A percentile compares a stretch with the other conserved stretches of the same genome.
Conservation (phyloP, 2,329 filamentous ascomycete species). For the Phialocephala sp. region DNA sequence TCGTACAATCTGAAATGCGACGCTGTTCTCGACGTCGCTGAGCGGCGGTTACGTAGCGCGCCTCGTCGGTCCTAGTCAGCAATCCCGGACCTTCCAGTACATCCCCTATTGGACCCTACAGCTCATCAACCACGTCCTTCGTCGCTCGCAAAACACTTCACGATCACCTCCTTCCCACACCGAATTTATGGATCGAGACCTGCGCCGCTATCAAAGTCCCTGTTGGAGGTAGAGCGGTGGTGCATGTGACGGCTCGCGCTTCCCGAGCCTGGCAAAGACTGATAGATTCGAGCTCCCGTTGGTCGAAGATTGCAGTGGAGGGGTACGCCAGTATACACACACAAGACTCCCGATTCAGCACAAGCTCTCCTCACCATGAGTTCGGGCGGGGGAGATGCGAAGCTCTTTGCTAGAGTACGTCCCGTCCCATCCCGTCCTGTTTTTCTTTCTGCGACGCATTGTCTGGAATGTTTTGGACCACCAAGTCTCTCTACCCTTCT, state of each 20-base stretch:
- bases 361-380: conserved; percentile 39
- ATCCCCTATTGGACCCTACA: conserved; percentile 27
- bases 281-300: conserved; percentile 36
- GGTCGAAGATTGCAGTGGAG: conserved; percentile 37
- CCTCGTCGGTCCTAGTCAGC: conserved; percentile 18
- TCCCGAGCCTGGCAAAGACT: conserved; percentile 30
- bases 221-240: conserved; percentile 35
- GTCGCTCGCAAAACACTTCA: conserved; percentile 14
- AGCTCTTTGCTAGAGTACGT: conserved; percentile 97
- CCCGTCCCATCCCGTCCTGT: conserved; percentile 35
- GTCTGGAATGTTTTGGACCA: neutral
- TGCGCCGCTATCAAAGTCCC: conserved; percentile 27
- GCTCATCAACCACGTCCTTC: conserved; percentile 23
- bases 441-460: conserved; percentile 20
- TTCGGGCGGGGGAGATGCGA: conserved; percentile 86
- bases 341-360: conserved; percentile 20
- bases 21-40: conserved; percentile 9
- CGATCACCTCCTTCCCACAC: conserved; percentile 22
- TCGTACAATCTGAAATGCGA: neutral
- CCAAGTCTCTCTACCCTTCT: neutral
- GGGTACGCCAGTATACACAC: conserved; percentile 33
- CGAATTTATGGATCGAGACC: conserved; percentile 35
- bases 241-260: conserved; percentile 37
- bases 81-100: conserved; percentile 28
- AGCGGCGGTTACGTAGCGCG: conserved; percentile 21